Evolutionary conservation across 768 basidiomycete genomes (phyloP).

Genomic region (Leccinellum luteum): DNA sequence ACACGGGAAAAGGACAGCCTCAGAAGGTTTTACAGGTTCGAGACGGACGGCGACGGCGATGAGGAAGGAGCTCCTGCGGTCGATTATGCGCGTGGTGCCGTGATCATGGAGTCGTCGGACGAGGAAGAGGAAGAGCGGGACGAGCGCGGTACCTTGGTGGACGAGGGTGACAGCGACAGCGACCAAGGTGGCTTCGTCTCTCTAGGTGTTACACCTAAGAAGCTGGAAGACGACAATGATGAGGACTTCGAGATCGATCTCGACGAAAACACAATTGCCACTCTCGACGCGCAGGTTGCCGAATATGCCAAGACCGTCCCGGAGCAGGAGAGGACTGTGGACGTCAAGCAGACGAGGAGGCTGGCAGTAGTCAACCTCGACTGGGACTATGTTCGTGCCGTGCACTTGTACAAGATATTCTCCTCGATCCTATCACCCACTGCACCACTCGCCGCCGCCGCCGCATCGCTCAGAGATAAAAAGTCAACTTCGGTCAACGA

Average conservation of each 20-base stretch:
- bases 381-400: conserved; percentile 93
- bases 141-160: conserved; percentile 14
- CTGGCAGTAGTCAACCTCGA: conserved; percentile 94
- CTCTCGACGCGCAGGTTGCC: conserved; percentile 72
- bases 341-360: conserved; percentile 54
- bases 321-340: conserved; percentile 42
- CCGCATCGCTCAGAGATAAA: conserved; percentile 20
- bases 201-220: conserved; percentile 42
- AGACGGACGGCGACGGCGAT: conserved; percentile 33
- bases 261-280: conserved; percentile 70
- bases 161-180: conserved; percentile 46
- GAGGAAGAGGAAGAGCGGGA: conserved; percentile 51
- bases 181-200: conserved; percentile 49
- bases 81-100: conserved; percentile 90
- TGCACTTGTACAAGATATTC: conserved; percentile 89
- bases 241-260: conserved; percentile 67
- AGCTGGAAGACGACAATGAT: conserved; percentile 19
- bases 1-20: conserved; percentile 74
- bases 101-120: conserved; percentile 83
- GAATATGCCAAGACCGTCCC: conserved; percentile 51
- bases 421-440: conserved; percentile 75
- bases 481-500: conserved; percentile 8
- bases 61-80: conserved; percentile 27
- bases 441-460: conserved; percentile 40
- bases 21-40: conserved; percentile 77